These are phyloP conservation scores for Chamaecrista fasciculata DNA, from an alignment of 306 rosid species.

Conservation along the genomic window DNA sequence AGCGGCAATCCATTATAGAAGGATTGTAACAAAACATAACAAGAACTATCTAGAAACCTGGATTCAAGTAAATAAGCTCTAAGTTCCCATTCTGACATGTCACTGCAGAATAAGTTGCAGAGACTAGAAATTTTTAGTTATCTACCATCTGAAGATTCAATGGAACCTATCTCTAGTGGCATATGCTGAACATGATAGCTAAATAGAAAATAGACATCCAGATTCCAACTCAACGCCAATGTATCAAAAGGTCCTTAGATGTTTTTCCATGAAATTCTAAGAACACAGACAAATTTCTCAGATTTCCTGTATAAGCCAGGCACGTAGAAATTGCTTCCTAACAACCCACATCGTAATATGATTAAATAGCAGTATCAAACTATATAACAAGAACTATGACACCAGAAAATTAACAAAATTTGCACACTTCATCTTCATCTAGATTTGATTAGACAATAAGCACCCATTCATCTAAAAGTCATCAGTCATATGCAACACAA, in stretches of 20 bases:
- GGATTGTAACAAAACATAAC: not conserved
- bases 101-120: not conserved
- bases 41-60: not conserved
- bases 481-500: slow-evolving; percentile 9
- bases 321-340: not conserved
- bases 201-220: not conserved
- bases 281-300: not conserved
- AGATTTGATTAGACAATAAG: not conserved
- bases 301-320: not conserved
- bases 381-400: not conserved
- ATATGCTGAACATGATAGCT: not conserved
- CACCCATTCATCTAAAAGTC: slow-evolving; percentile 14
- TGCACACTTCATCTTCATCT: not conserved
- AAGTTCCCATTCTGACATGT: not conserved
- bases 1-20: not conserved
- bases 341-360: not conserved
- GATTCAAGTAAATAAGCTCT: not conserved
- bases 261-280: not conserved
- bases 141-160: not conserved
- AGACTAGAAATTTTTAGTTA: not conserved
- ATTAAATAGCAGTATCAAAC: not conserved
- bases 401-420: not conserved
- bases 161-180: not conserved
- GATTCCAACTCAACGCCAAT: not conserved
- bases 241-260: not conserved